These are phyloP conservation scores for Solanum aculeatissimum DNA, from an alignment of 305 asterid genomes.

Conservation along the genomic window DNA sequence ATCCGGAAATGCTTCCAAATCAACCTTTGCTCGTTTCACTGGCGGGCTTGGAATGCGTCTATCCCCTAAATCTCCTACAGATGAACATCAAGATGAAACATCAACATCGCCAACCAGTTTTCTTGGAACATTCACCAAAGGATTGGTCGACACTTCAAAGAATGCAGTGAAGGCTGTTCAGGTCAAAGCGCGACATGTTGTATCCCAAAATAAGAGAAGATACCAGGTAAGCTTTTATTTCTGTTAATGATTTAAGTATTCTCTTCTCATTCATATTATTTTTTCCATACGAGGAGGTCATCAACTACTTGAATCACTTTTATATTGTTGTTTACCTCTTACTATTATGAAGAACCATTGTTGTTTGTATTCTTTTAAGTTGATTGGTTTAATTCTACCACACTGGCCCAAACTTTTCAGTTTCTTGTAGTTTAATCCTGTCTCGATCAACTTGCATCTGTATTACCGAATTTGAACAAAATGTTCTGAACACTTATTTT, in stretches of 20 bases:
- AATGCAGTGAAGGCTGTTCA: constrained; percentile 94
- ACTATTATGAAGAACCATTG: neutral
- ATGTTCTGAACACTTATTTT: neutral
- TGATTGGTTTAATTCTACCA: neutral
- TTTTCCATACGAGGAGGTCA: neutral
- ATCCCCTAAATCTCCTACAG: constrained; percentile 76
- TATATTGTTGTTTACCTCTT: neutral
- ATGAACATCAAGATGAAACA: constrained; percentile 43
- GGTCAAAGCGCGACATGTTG: constrained; percentile 97
- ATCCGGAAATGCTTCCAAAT: constrained; percentile 50
- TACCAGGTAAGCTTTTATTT: constrained; percentile 50
- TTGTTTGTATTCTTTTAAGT: neutral
- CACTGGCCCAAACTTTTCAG: neutral
- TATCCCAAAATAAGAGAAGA: constrained; percentile 96
- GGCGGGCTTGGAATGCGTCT: constrained; percentile 68
- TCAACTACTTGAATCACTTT: neutral
- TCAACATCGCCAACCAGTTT: constrained; percentile 58
- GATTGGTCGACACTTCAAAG: constrained; percentile 85
- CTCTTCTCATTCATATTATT: neutral
- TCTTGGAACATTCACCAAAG: constrained; percentile 80
- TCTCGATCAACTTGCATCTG: neutral
- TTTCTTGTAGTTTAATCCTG: neutral
- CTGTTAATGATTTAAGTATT: neutral
- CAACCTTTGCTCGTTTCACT: constrained; percentile 68
- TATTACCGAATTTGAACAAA: neutral